Conservation (phyloP, 2,329 filamentous ascomycete species). For the Penicillium sp. region DNA sequence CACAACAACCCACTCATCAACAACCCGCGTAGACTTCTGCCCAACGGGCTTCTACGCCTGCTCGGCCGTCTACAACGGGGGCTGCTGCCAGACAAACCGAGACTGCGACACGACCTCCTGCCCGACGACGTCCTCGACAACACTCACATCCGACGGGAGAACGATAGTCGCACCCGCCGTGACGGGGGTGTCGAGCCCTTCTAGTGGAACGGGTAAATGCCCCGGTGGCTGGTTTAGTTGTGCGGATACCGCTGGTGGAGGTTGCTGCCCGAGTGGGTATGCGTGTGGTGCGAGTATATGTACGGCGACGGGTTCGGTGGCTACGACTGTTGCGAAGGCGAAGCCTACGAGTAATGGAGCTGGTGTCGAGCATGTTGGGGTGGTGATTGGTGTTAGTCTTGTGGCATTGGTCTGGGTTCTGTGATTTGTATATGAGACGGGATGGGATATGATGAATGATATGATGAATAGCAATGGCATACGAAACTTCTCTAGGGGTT, state of each 20-base stretch:
- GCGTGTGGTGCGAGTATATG: constrained; percentile 71
- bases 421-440: not conserved
- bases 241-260: constrained; percentile 66
- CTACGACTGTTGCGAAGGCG: constrained; percentile 52
- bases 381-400: not conserved
- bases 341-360: constrained; percentile 23
- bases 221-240: constrained; percentile 78
- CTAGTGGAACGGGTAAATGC: constrained; percentile 55
- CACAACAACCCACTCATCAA: constrained; percentile 36
- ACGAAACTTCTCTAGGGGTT: too few relatives aligned
- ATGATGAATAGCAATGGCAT: too few relatives aligned
- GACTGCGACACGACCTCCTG: constrained; percentile 83
- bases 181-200: constrained; percentile 37
- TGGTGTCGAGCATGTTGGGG: not conserved
- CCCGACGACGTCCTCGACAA: constrained; percentile 66
- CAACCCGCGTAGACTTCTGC: constrained; percentile 55
- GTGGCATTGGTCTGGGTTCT: not conserved
- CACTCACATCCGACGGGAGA: constrained; percentile 64
- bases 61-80: constrained; percentile 74
- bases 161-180: constrained; percentile 68
- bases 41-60: constrained; percentile 93
- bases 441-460: not conserved
- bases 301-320: constrained; percentile 57
- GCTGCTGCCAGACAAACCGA: constrained; percentile 85
- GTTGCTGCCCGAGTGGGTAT: constrained; percentile 82